A percentile compares a stretch with the other conserved stretches of the same genome.
These are phyloP conservation scores for Teunomyces pallodes DNA, from an alignment of 805 yeast species.

Conservation along the genomic window DNA sequence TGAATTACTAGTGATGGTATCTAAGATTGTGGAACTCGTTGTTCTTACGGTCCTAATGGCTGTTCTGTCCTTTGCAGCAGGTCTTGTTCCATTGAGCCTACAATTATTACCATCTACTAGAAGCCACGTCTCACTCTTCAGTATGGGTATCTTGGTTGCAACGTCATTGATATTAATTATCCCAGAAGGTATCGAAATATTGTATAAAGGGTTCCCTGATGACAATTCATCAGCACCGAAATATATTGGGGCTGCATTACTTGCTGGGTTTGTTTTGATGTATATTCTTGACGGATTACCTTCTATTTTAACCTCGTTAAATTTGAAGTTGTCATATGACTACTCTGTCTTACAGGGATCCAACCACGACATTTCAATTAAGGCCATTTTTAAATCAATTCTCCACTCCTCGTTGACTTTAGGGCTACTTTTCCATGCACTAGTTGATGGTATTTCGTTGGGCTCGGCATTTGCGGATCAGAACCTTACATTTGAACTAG, in stretches of 20 bases:
- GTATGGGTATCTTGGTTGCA: slow-evolving; percentile 61
- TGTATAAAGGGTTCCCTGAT: slow-evolving; percentile 23
- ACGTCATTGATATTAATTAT: slow-evolving; percentile 57
- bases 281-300: slow-evolving; percentile 45
- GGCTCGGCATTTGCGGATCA: slow-evolving; percentile 54
- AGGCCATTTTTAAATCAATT: slow-evolving; percentile 20
- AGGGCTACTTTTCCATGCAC: slow-evolving; percentile 64
- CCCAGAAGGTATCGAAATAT: slow-evolving; percentile 62
- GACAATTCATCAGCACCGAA: slow-evolving; percentile 16
- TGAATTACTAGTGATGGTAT: neutral
- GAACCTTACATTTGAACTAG: slow-evolving; percentile 33
- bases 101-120: slow-evolving; percentile 27
- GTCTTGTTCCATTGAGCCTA: slow-evolving; percentile 26
- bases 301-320: slow-evolving; percentile 2
- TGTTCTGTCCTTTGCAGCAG: slow-evolving; percentile 16
- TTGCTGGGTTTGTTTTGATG: slow-evolving; percentile 56
- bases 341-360: neutral
- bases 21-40: slow-evolving; percentile 5
- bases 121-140: slow-evolving; percentile 45
- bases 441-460: slow-evolving; percentile 71
- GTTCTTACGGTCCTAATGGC: slow-evolving; percentile 18
- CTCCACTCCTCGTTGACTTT: slow-evolving; percentile 49
- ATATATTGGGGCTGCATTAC: slow-evolving; percentile 46
- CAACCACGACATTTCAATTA: neutral
- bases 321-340: slow-evolving; percentile 9